Evolutionary conservation across 2,329 filamentous ascomycete genomes (phyloP), one percentile per base, ranked within the genome.

Genomic region (Botrytis aclada): DNA sequence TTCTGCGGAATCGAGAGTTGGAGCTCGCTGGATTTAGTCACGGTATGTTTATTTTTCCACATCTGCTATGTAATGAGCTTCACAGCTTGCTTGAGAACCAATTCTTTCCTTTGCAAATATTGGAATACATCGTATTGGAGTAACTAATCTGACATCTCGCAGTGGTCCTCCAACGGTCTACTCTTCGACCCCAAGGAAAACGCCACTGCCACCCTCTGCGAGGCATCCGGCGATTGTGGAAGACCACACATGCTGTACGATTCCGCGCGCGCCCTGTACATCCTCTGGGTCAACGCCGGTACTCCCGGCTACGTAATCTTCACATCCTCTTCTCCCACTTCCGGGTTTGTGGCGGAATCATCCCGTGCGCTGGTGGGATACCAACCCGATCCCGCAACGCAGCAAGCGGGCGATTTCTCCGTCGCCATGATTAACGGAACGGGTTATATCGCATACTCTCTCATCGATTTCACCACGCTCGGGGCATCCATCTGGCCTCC

Each of bases 401-500:
- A 45, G 5, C 41, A 51, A 20, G n/a, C 34, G 18, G 69, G 58
- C 14, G 69, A 71, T 43, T 71, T 71, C 34, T 64, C 56, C 1
- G 34, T 71, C 4, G 56, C 69, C n/a, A n/a, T 71, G n/a, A 71
- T 71, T 16, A 74, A 77, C 41, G 76, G 75, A 16, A 74, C 72
- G 25, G 77, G 77, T 20, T 78, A 78, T 47, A 22, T 78, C 1
- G 75, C 74, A 1, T 79, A 78, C 47, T 74, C 76, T 3, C 62
- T 77, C 10, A 75, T 79, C 34, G 76, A 78, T 69, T 78, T 77
- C 51, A 74, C 72, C 10, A 77, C 76, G 0, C 22, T 69, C 2
- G 75, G 77, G 3, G 77, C 77, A 10, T 76, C 75, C 3, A 78
- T 78, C 6, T 77, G 75, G 76, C 77, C 77, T 37, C 77, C 77